Evolutionary conservation across 2,329 filamentous ascomycete species (phyloP).

Genomic region (Sarocladium oryzae): DNA sequence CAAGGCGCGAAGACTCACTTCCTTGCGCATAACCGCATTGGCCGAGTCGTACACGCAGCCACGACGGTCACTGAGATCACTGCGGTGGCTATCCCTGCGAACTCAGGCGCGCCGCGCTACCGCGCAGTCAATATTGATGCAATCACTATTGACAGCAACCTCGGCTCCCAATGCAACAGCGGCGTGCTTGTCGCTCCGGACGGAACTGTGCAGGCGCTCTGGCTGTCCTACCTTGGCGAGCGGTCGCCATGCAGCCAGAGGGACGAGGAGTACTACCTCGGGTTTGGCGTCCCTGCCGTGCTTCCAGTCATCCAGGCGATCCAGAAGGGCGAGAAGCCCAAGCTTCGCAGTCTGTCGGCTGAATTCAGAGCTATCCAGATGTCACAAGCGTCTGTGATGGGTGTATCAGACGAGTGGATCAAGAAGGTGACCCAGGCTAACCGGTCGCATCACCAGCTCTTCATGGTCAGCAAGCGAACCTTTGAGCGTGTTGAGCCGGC

Average conservation of each 20-base stretch:
- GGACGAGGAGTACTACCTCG: slow-evolving; percentile 94
- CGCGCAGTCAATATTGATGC: slow-evolving; percentile 93
- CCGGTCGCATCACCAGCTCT: slow-evolving; percentile 87
- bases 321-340: slow-evolving; percentile 69
- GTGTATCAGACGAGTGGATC: slow-evolving; percentile 93
- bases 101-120: slow-evolving; percentile 84
- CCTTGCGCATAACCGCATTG: slow-evolving; percentile 96
- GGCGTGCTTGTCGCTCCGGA: slow-evolving; percentile 87
- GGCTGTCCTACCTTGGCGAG: slow-evolving; percentile 95
- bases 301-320: slow-evolving; percentile 86
- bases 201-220: slow-evolving; percentile 88
- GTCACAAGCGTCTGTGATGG: slow-evolving; percentile 95
- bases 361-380: slow-evolving; percentile 95
- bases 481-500: slow-evolving; percentile 49
- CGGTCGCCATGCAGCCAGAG: slow-evolving; percentile 70
- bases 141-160: slow-evolving; percentile 89
- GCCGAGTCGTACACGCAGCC: slow-evolving; percentile 86
- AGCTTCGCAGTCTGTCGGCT: slow-evolving; percentile 84
- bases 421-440: slow-evolving; percentile 82
- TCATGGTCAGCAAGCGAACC: slow-evolving; percentile 92
- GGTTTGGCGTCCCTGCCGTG: slow-evolving; percentile 80
- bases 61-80: slow-evolving; percentile 97
- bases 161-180: slow-evolving; percentile 87
- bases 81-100: slow-evolving; percentile 91
- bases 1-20: slow-evolving; percentile 95